Conservation (phyloP, 1,284 basidiomycete genomes). For the Microbotryum silenes-acaulis region DNA sequence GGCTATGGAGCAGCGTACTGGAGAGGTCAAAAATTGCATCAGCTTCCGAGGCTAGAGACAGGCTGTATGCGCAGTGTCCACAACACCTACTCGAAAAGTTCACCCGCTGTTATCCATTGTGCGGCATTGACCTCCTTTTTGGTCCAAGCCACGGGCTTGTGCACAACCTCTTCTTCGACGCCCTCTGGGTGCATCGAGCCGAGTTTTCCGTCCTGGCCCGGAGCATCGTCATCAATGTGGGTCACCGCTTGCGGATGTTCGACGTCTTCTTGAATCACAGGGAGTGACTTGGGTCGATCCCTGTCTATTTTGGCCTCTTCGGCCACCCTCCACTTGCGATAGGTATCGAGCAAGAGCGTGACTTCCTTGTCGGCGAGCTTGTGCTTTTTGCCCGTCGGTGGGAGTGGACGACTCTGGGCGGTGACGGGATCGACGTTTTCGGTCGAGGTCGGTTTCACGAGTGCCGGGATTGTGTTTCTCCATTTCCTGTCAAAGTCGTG, state of each 20-base stretch:
- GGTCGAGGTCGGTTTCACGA: neutral
- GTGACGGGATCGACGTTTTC: neutral
- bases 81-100: conserved; percentile 23
- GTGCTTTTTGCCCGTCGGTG: neutral
- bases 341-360: conserved; percentile 1
- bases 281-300: neutral
- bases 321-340: conserved; percentile 2
- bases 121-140: neutral
- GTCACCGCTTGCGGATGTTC: neutral
- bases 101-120: conserved; percentile 14
- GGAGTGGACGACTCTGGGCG: neutral
- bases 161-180: neutral
- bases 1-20: conserved; percentile 28
- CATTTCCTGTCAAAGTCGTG: conserved; percentile 29
- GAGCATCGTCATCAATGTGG: neutral
- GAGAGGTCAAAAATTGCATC: neutral
- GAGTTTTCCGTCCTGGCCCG: neutral
- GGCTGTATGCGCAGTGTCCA: neutral
- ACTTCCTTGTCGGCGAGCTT: conserved; percentile 1
- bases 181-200: neutral
- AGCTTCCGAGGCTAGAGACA: neutral
- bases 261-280: neutral
- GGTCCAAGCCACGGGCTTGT: conserved; percentile 5
- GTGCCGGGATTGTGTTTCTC: conserved; percentile 3
- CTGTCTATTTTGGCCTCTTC: conserved; percentile 7